Evolutionary conservation across 1,139 yeast genomes (phyloP), one percentile per base, ranked within the genome.

Genomic region (Debaryomyces sp.): DNA sequence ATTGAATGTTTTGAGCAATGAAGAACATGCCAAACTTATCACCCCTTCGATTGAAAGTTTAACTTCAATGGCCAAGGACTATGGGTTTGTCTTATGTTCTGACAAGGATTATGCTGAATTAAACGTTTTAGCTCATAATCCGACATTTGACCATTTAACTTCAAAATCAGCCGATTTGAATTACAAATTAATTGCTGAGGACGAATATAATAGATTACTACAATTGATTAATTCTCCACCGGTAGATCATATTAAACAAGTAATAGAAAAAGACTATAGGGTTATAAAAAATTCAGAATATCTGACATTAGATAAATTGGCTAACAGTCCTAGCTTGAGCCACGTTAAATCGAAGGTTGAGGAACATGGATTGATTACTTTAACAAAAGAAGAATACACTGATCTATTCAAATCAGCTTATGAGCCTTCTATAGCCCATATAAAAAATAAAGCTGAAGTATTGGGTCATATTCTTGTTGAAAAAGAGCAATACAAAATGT

Each of bases 321-420:
- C 75, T 0, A 52, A 66, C 43, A 59, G 61, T 5, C 77, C 77
- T 42, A 58, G 64, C 23, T 59, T 70, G 49, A 66, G 60, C 40
- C 73, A 70, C 44, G 66, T 75, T 5, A 69, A 72, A 48, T 53
- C 57, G 10, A 70, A 66, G 17, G 78, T 78, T 2, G 75, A 72
- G 41, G 64, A 52, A 29, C 66, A 63, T 45, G 65, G 67, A n/a
- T 64, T 73, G 48, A 66, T 72, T 2, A 69, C 78, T 0, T 58
- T 75, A 47, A 52, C 67, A 2, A 63, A 65, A 48, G 44, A 54
- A 2, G 78, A 74, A 48, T 75, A 71, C 50, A 64, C 77, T n/a
- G 59, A 60, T 8, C 60, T 75, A 42, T 71, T 63, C 51, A 66
- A 66, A 41, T 47, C 57, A 12, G 77, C 78, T 0, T 61, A 71